Evolutionary conservation across 371 early-diverging fungal genomes (phyloP), one percentile per base, ranked within the genome.

Genomic region (Conidiobolus incongruus): DNA sequence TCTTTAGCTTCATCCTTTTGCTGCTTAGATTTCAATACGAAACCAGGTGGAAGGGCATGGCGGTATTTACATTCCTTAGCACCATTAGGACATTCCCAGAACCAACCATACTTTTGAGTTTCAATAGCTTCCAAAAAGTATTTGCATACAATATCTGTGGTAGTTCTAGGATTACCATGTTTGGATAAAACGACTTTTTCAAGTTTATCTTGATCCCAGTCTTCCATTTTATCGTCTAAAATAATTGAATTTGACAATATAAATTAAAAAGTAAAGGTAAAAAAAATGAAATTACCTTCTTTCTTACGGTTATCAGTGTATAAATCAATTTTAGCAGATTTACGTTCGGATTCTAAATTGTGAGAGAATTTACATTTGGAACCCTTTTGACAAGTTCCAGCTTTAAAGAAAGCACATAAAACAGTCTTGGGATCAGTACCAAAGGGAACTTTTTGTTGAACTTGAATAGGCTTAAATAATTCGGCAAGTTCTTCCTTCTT

Each of bases 361-460:
- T 99, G 99, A 38, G 94, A 91, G 66, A 95, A 99, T 70, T 97
- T 97, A 75, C 99, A 99, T 54, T 78, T 77, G 54, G 68, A 61
- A 31, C 96, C 97, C 58, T 92, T 91, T 40, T 71, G 70, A 62
- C 99, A 99, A 39, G 64, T 62, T 7, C 96, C 95, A 13, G 68
- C 66, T 65, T 94, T 90, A 69, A 91, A 97, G 54, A 77, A 81
- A 35, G 69, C 63, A 62, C 99, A 99, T 24, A 93, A 61, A 1
- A 99, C 77, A n/a, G 97, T 85, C 56, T 95, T 95, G 35, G 99
- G 99, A 59, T 99, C 91, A 7, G 88, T 88, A 33, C 99, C 94
- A 55, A 94, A 95, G 4, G 99, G 98, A 34, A 98, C 94, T 62
- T 96, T 98, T 58, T 93, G 98, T 47, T 69, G 68, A 21, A 66